Conservation (phyloP, 2,329 filamentous ascomycete species). For the Mycocentrospora acerina region DNA sequence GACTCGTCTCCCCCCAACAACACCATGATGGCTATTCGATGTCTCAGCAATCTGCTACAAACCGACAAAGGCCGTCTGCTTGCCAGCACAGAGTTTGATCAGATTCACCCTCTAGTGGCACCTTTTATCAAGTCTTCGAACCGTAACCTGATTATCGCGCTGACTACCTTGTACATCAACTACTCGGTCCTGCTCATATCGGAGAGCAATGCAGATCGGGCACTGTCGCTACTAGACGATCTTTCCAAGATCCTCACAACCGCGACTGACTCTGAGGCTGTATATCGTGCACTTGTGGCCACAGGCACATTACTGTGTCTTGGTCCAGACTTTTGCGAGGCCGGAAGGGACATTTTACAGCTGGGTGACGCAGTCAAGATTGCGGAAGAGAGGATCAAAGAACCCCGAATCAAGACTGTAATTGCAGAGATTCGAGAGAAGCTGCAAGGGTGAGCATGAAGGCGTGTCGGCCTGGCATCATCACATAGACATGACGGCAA, state of each 20-base stretch:
- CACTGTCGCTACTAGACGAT: conserved; percentile 60
- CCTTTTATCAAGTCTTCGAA: conserved; percentile 61
- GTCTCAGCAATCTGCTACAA: conserved; percentile 80
- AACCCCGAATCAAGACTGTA: conserved; percentile 62
- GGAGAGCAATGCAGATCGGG: conserved; percentile 51
- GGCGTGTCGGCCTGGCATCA: neutral
- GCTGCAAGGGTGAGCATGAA: conserved; percentile 30
- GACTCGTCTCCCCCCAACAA: conserved; percentile 69
- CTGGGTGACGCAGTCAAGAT: conserved; percentile 50
- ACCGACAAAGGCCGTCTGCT: conserved; percentile 66
- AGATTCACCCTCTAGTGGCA: conserved; percentile 64
- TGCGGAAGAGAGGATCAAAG: conserved; percentile 56
- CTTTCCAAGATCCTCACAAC: conserved; percentile 63
- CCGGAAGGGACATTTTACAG: conserved; percentile 59
- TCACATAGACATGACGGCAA: neutral
- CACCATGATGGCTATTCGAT: conserved; percentile 81
- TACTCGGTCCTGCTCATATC: conserved; percentile 69
- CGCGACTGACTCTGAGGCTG: conserved; percentile 75
- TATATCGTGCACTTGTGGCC: conserved; percentile 80
- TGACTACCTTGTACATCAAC: conserved; percentile 83
- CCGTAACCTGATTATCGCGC: conserved; percentile 78
- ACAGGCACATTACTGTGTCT: conserved; percentile 74
- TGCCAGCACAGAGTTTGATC: conserved; percentile 60
- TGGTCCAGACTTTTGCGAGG: conserved; percentile 60
- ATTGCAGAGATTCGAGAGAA: conserved; percentile 60